Base-by-base conservation (phyloP, 352 stramenopile genomes). In the Globisporangium camurandrum region DNA sequence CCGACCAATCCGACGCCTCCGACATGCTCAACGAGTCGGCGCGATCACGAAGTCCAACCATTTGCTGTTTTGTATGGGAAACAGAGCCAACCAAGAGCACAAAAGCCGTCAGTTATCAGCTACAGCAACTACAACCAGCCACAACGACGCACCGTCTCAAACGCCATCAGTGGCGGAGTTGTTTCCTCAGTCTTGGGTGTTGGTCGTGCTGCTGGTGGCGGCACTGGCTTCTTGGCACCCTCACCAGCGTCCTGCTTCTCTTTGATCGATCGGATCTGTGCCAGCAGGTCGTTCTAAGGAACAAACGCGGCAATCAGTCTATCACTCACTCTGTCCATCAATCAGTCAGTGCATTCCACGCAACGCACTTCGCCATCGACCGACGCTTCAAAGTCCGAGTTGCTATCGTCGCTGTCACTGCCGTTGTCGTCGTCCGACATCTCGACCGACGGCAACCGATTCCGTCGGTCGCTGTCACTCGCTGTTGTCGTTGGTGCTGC, bases 1-100 rank as follows among this genome's bases (percentile, higher is more conserved):
- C 83, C 20, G 83, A 94, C 83, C 83, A 94, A 53, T 94, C 83
- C 3, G 83, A 94, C 7, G 78, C 76, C 56, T 90, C 78, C 14
- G 80, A 92, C 69, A 94, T 73, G 42, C 75, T 88, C 45, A 94
- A 49, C 27, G 83, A 94, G 49, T 86, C 78, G 27, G 68, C 61
- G 20, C 79, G 76, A 49, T 86, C 66, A n/a, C 81, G 80, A 17
- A 94, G 47, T 24, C 83, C 83, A 34, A 84, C 57, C 63, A 94
- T 92, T 88, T 91, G 78, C 83, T 94, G 54, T 51, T 67, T 31
- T 40, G 26, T 3, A 44, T 27, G 30, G 4, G 20, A 38, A 33
- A 6, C 63, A 26, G 26, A 37, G n/a, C n/a, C n/a, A n/a, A n/a
- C n/a, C 16, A 46, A 31, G n/a, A 50, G 14, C 28, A 57, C 19